Conservation (phyloP, 805 yeast genomes). For the Wickerhamia fluorescens region DNA sequence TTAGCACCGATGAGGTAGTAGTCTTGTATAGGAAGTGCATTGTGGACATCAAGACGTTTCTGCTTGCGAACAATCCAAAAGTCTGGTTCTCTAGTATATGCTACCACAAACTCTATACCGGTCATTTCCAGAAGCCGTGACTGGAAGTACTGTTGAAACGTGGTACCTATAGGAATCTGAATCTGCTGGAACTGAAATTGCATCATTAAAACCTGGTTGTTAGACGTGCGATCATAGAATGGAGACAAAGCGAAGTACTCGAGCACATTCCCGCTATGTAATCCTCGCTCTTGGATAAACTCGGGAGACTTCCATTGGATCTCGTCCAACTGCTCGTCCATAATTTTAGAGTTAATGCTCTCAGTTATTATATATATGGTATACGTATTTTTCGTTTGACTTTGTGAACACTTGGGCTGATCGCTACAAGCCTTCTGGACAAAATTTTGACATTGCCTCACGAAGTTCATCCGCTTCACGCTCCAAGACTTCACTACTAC, state of each 20-base stretch:
- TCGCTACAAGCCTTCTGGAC: too few species aligned
- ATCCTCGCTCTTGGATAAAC: slow-evolving; percentile 87
- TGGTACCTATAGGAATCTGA: slow-evolving; percentile 21
- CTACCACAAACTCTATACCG: slow-evolving; percentile 80
- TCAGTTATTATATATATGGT: neutral
- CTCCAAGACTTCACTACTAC: slow-evolving; percentile 62
- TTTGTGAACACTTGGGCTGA: slow-evolving; percentile 1
- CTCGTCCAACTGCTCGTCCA: slow-evolving; percentile 58
- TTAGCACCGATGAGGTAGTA: slow-evolving; percentile 89
- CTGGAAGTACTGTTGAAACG: slow-evolving; percentile 34
- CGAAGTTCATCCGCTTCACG: slow-evolving; percentile 46
- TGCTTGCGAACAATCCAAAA: slow-evolving; percentile 90
- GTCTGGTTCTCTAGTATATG: slow-evolving; percentile 77
- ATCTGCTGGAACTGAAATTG: slow-evolving; percentile 75
- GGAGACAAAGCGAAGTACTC: slow-evolving; percentile 94
- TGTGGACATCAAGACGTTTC: slow-evolving; percentile 47
- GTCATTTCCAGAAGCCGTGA: slow-evolving; percentile 66
- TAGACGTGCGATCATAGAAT: slow-evolving; percentile 88
- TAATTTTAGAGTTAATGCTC: too few species aligned
- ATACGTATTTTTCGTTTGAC: neutral
- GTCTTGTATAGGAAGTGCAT: slow-evolving; percentile 54
- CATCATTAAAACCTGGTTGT: slow-evolving; percentile 92
- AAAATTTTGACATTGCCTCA: neutral
- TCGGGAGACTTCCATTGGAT: slow-evolving; percentile 97
- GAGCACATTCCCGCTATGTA: slow-evolving; percentile 81